Percentiles rank a stretch among this genome's conserved stretches.
These are phyloP conservation scores for Vaccinium corymbosum DNA, from an alignment of 148 eudicot genomes.

Conservation along the genomic window DNA sequence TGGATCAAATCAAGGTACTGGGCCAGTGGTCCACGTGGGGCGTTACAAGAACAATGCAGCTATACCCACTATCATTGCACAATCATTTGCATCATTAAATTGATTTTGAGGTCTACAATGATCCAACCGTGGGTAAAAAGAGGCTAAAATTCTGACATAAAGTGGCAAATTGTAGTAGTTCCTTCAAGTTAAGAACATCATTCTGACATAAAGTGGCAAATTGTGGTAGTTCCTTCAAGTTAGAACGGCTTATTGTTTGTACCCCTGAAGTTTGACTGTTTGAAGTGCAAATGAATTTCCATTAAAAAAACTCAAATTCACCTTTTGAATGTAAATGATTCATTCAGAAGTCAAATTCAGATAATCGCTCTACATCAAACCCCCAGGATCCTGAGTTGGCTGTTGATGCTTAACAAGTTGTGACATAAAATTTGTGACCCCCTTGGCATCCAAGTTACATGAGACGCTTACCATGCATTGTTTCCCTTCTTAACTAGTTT, in stretches of 20 bases:
- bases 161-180: neutral
- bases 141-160: neutral
- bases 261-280: neutral
- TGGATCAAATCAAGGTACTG: too few relatives aligned
- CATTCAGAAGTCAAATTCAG: conserved; percentile 4
- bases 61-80: neutral
- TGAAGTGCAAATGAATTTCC: neutral
- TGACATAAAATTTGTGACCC: neutral
- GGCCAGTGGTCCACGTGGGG: too few relatives aligned
- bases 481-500: neutral
- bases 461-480: neutral
- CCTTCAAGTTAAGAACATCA: neutral
- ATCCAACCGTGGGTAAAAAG: neutral
- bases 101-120: neutral
- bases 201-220: neutral
- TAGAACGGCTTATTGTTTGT: neutral
- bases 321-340: neutral
- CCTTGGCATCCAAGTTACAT: conserved; percentile 11
- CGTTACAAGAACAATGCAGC: neutral
- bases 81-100: neutral
- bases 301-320: neutral
- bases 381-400: neutral
- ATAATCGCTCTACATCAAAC: neutral
- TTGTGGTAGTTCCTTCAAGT: neutral
- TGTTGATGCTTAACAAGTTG: neutral